These are phyloP conservation scores for Moelleriella libera DNA, from an alignment of 2,329 filamentous ascomycete species.

Conservation along the genomic window DNA sequence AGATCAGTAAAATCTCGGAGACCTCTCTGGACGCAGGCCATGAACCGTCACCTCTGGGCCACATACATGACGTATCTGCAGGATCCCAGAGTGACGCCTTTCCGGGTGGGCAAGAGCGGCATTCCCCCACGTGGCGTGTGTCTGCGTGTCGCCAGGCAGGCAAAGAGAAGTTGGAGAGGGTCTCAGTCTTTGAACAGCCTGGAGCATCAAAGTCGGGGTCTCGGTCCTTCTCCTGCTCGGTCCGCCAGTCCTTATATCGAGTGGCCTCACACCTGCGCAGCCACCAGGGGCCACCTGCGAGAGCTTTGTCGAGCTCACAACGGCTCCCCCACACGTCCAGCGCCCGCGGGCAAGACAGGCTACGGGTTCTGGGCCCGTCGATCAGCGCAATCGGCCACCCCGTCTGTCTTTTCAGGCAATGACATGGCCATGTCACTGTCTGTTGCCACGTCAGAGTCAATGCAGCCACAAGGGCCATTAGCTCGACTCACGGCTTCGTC, in stretches of 20 bases:
- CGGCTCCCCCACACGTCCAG: conserved; percentile 28
- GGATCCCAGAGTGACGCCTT: conserved; percentile 53
- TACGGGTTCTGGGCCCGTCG: conserved; percentile 34
- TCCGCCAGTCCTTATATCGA: conserved; percentile 33
- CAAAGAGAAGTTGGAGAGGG: conserved; percentile 53
- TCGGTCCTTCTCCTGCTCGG: conserved; percentile 33
- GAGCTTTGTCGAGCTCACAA: conserved; percentile 47
- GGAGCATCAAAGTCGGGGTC: conserved; percentile 9
- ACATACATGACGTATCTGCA: conserved; percentile 51
- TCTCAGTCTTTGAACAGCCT: conserved; percentile 25
- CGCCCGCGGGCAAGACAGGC: conserved; percentile 28
- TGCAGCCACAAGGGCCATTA: conserved; percentile 48
- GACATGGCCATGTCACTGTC: conserved; percentile 51
- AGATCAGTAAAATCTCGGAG: conserved; percentile 24
- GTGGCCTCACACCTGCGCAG: conserved; percentile 51
- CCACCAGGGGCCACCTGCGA: conserved; percentile 46
- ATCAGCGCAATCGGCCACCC: conserved; percentile 28
- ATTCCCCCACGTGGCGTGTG: conserved; percentile 53
- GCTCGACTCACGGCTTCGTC: conserved; percentile 36
- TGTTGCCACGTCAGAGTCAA: conserved; percentile 48
- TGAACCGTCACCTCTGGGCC: conserved; percentile 52
- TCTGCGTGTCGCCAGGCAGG: conserved; percentile 49
- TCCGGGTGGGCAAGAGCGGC: conserved; percentile 47
- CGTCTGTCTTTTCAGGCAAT: conserved; percentile 40
- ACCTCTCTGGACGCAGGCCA: conserved; percentile 48